These are phyloP conservation scores for Trichoderma reesei DNA, from an alignment of 495 filamentous ascomycete genomes.

Conservation along the genomic window DNA sequence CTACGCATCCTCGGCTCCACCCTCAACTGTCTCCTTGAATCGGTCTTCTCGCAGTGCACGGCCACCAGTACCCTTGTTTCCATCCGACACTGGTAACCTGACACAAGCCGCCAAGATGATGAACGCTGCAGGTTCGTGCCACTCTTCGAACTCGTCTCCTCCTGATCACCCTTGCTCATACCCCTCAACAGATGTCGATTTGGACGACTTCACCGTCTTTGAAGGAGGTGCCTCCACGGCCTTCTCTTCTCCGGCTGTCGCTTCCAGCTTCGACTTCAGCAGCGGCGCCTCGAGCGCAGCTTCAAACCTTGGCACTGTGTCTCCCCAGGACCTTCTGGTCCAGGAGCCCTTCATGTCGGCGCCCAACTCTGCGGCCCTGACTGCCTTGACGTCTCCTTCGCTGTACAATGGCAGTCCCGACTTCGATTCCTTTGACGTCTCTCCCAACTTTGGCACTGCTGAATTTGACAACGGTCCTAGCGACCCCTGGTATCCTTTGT, in stretches of 20 bases:
- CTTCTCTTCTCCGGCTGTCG: constrained; percentile 43
- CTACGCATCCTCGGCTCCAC: constrained; percentile 44
- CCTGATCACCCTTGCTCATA: constrained; percentile 31
- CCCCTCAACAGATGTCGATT: constrained; percentile 33
- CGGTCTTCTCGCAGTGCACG: constrained; percentile 35
- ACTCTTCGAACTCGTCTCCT: constrained; percentile 3
- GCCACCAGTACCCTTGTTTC: constrained; percentile 45
- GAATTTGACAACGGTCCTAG: constrained; percentile 32
- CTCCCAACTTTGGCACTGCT: constrained; percentile 52
- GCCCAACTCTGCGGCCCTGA: constrained; percentile 74
- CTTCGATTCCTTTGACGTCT: constrained; percentile 61
- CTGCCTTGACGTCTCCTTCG: constrained; percentile 74
- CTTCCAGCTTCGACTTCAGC: constrained; percentile 35
- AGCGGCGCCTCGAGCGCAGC: constrained; percentile 31
- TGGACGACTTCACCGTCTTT: constrained; percentile 43
- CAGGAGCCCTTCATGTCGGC: constrained; percentile 57
- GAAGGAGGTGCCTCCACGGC: constrained; percentile 39
- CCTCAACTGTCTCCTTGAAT: constrained; percentile 34
- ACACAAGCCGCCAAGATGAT: constrained; percentile 35
- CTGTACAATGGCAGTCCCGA: constrained; percentile 66
- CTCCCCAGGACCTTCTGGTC: constrained; percentile 72
- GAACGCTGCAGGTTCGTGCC: constrained; percentile 34
- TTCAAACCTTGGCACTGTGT: constrained; percentile 60
- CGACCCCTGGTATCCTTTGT: constrained; percentile 56
- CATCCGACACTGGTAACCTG: constrained; percentile 37